Percentiles rank a stretch among this genome's conserved stretches.
These are phyloP conservation scores for Chimonanthus praecox DNA, from an alignment of 164 flowering plant species.

Conservation along the genomic window DNA sequence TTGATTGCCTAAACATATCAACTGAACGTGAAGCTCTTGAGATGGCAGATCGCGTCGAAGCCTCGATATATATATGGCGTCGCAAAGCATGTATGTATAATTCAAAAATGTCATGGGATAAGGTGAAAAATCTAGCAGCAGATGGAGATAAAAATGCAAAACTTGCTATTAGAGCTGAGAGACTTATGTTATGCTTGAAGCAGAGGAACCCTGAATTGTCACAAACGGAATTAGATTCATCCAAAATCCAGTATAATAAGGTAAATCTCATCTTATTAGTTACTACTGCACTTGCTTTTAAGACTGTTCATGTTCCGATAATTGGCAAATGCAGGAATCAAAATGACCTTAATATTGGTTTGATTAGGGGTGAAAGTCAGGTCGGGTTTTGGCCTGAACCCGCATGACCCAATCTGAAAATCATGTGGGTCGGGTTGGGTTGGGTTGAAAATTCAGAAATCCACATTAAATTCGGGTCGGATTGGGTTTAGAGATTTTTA, in stretches of 20 bases:
- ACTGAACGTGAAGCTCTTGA: slow-evolving; percentile 83
- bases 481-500: too few species aligned
- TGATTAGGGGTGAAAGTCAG: too few species aligned
- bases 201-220: slow-evolving; percentile 82
- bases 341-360: too few species aligned
- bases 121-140: slow-evolving; percentile 74
- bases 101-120: slow-evolving; percentile 80
- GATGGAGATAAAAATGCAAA: slow-evolving; percentile 78
- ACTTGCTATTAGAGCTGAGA: slow-evolving; percentile 85
- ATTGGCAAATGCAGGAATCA: too few species aligned
- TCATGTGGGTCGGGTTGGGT: too few species aligned
- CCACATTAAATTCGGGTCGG: too few species aligned
- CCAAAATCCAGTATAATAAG: slow-evolving; percentile 94
- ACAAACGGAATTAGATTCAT: slow-evolving; percentile 79
- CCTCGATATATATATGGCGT: slow-evolving; percentile 81
- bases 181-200: slow-evolving; percentile 76
- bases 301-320: not conserved
- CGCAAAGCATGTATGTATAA: slow-evolving; percentile 46
- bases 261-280: slow-evolving; percentile 22
- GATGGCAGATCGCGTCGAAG: slow-evolving; percentile 88
- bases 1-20: slow-evolving; percentile 84
- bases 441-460: too few species aligned
- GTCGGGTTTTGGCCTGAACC: too few species aligned
- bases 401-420: too few species aligned
- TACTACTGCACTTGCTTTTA: not conserved